A percentile compares a stretch with the other conserved stretches of the same genome.
phyloP scores from a whole-genome alignment of 2,329 filamentous ascomycete genomes.

The Trichoderma brevicompactum region DNA sequence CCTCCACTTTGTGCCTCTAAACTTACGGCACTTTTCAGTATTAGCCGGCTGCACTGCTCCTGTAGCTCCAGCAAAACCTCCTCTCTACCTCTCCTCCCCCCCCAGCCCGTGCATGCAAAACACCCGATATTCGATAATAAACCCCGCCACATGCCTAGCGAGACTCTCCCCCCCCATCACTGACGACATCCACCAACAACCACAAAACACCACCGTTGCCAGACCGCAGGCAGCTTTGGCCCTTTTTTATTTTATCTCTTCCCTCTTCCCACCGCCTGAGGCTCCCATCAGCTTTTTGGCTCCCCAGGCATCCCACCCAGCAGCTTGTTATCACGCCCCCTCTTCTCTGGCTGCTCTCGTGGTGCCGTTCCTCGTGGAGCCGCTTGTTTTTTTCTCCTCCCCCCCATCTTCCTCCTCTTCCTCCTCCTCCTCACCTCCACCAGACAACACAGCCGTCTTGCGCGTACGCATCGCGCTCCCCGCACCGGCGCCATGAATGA shows the following conservation, averaged over 20 bases:
- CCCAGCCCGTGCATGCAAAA: not conserved
- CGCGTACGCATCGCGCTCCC: conserved; percentile 47
- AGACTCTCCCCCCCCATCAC: conserved; percentile 38
- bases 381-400: conserved; percentile 22
- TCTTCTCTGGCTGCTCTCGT: conserved; percentile 14
- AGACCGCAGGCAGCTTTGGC: conserved; percentile 17
- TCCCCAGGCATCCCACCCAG: conserved; percentile 17
- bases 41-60: too few relatives aligned
- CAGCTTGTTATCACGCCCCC: conserved; percentile 15
- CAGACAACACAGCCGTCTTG: conserved; percentile 36
- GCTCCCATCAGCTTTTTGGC: not conserved
- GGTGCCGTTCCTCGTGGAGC: conserved; percentile 17
- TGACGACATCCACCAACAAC: conserved; percentile 44
- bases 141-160: conserved; percentile 37
- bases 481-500: conserved; percentile 61
- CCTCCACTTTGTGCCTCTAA: too few relatives aligned
- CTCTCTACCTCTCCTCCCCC: too few relatives aligned
- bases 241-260: conserved; percentile 18
- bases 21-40: too few relatives aligned
- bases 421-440: conserved; percentile 28
- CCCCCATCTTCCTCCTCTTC: conserved; percentile 20
- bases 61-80: too few relatives aligned
- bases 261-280: conserved; percentile 24
- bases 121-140: conserved; percentile 31
- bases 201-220: conserved; percentile 34